Base-by-base conservation (phyloP, 805 yeast genomes). In the Lipomyces orientalis region DNA sequence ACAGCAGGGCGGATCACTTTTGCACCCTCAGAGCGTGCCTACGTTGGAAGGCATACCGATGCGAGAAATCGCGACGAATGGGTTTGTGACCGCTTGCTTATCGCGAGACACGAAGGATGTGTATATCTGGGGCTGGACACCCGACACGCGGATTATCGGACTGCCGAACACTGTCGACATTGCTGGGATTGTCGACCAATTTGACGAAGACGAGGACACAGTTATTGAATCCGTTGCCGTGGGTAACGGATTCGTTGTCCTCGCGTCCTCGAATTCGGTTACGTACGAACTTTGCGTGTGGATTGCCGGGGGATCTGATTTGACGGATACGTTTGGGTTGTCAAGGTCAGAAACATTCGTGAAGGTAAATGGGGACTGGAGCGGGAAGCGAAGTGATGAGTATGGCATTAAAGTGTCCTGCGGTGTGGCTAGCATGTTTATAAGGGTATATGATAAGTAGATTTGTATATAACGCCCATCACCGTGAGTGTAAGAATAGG, bases 81-180 rank as follows among this genome's bases (percentile, higher is more conserved):
- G 68, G 43, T 65, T 61, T 61, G 34, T 62, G n/a, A 65, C 68
- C 4, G 67, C 67, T 3, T 64, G 64, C 31, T 37, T 64, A 22
- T 64, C 67, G n/a, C 52, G 49, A 8, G 67, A 64, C 10, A 64
- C 64, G 4, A 46, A 39, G n/a, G 67, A 64, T 46, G 57, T 64
- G 31, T 64, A 64, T 49, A 54, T 64, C 3, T 64, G 67, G 67
- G 67, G 67, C 19, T 56, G 60, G 60, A 34, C 37, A 19, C 49
- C 25, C 3, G 56, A 29, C 43, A 33, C 29, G 35, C 29, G 25
- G 29, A 34, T 39, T 19, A 35, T 43, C 12, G 67, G 61, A 19
- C 51, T 61, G 61, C 61, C 57, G 3, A 16, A 55, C 19, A 34
- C 35, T 7, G 31, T 16, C 34, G 58, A 43, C 25, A 37, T 60